phyloP scores from a whole-genome alignment of 2,329 filamentous ascomycete genomes.

The Lojkania enalia region DNA sequence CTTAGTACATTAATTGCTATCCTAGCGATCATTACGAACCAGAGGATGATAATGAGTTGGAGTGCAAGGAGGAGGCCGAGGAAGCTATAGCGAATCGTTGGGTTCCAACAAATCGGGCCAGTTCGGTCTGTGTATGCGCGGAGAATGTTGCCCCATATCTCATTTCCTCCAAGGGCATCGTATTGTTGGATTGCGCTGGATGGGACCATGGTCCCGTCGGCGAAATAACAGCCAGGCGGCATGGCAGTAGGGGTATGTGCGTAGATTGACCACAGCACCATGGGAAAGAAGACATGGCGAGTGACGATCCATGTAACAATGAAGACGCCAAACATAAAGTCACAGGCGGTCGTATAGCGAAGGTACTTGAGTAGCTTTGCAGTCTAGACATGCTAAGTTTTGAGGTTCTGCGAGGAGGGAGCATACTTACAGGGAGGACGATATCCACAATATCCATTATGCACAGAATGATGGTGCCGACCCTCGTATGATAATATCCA shows the following conservation, averaged over 20 bases:
- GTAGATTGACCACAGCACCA: conserved; percentile 82
- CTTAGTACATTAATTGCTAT: conserved; percentile 80
- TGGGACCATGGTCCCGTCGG: conserved; percentile 59
- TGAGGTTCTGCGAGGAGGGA: neutral
- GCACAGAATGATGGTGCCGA: conserved; percentile 85
- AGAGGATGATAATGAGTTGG: conserved; percentile 78
- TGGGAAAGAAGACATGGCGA: conserved; percentile 78
- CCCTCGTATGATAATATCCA: conserved; percentile 81
- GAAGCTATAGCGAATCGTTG: conserved; percentile 75
- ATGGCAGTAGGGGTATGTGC: conserved; percentile 65
- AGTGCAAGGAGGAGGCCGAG: conserved; percentile 75
- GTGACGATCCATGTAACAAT: conserved; percentile 81
- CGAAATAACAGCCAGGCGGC: conserved; percentile 70
- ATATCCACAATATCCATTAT: conserved; percentile 95
- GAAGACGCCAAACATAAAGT: conserved; percentile 82
- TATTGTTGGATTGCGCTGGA: conserved; percentile 54
- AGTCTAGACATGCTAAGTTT: conserved; percentile 54
- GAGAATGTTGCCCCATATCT: conserved; percentile 62
- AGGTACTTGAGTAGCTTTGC: conserved; percentile 93
- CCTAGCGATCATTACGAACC: conserved; percentile 86
- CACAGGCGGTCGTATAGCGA: conserved; percentile 74
- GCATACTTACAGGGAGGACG: conserved; percentile 69
- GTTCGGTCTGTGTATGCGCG: conserved; percentile 73
- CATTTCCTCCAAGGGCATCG: conserved; percentile 45
- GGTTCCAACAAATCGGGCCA: conserved; percentile 79